These are phyloP conservation scores for Arabis hirsuta DNA, from an alignment of 345 rosid species.

Conservation along the genomic window DNA sequence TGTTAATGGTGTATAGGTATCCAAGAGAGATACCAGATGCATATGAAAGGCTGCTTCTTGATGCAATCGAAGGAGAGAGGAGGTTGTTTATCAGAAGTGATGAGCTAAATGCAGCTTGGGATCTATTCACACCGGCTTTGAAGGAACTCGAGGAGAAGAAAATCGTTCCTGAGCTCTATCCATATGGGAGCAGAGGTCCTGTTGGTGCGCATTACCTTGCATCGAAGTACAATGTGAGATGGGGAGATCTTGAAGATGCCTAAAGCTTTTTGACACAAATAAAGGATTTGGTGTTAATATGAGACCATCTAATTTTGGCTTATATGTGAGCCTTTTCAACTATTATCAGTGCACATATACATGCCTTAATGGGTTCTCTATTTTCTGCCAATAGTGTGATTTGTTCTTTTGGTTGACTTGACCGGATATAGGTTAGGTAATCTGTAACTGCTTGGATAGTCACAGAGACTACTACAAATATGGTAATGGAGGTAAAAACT, in stretches of 20 bases:
- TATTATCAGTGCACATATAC: neutral
- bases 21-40: constrained; percentile 83
- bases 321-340: neutral
- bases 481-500: too few species aligned
- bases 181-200: constrained; percentile 90
- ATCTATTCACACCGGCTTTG: constrained; percentile 72
- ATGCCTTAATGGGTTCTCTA: neutral
- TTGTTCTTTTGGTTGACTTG: too few species aligned
- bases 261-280: constrained; percentile 41
- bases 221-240: constrained; percentile 82
- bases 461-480: too few species aligned
- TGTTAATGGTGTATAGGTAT: constrained; percentile 52
- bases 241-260: constrained; percentile 79
- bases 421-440: too few species aligned
- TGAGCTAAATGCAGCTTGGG: constrained; percentile 92
- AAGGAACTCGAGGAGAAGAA: constrained; percentile 71
- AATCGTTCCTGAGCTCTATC: constrained; percentile 81
- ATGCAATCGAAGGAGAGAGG: constrained; percentile 84
- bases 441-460: too few species aligned
- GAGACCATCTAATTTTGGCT: constrained; percentile 3
- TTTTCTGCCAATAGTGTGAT: too few species aligned
- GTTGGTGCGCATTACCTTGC: constrained; percentile 94
- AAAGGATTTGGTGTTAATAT: constrained; percentile 24
- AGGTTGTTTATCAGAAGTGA: constrained; percentile 87
- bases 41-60: constrained; percentile 85